Evolutionary conservation across 805 yeast species (phyloP).

Genomic region (Saccharomycopsis selenospora): DNA sequence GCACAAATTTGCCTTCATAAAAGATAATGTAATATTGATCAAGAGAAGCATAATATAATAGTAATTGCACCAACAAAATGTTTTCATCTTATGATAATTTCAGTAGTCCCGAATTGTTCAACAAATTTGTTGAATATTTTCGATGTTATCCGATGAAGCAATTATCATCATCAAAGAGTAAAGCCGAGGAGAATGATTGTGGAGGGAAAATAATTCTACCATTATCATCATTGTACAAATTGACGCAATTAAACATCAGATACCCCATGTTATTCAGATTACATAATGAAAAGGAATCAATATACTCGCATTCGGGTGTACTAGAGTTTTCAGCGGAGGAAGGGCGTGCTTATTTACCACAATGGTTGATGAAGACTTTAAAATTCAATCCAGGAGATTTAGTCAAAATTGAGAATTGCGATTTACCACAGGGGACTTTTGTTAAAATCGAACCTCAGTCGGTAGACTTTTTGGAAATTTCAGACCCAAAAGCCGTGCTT

Average conservation of each 20-base stretch:
- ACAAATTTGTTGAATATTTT: slow-evolving; percentile 70
- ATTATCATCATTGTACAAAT: slow-evolving; percentile 80
- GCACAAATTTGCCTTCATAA: no score
- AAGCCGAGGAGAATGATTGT: slow-evolving; percentile 74
- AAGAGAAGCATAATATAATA: no score
- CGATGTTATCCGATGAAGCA: slow-evolving; percentile 87
- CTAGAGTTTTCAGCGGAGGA: slow-evolving; percentile 95
- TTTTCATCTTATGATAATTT: no score
- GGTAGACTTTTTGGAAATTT: slow-evolving; percentile 83
- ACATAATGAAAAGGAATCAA: slow-evolving; percentile 40
- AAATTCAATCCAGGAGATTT: slow-evolving; percentile 72
- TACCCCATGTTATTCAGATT: slow-evolving; percentile 94
- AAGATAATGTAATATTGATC: no score
- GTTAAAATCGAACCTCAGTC: slow-evolving; percentile 95
- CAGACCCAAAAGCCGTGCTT: slow-evolving; percentile 93
- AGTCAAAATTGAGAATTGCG: slow-evolving; percentile 60
- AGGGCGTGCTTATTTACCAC: slow-evolving; percentile 90
- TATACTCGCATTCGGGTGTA: slow-evolving; percentile 81
- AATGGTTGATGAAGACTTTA: slow-evolving; percentile 90
- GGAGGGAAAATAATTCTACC: slow-evolving; percentile 97
- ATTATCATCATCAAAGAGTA: slow-evolving; percentile 62
- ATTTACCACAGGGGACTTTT: slow-evolving; percentile 77
- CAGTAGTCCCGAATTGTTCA: not conserved
- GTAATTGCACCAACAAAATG: no score
- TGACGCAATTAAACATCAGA: slow-evolving; percentile 84